A percentile compares a stretch with the other conserved stretches of the same genome.
Conservation (phyloP, 2,329 filamentous ascomycete genomes). For the Colletotrichum theobromicola region DNA sequence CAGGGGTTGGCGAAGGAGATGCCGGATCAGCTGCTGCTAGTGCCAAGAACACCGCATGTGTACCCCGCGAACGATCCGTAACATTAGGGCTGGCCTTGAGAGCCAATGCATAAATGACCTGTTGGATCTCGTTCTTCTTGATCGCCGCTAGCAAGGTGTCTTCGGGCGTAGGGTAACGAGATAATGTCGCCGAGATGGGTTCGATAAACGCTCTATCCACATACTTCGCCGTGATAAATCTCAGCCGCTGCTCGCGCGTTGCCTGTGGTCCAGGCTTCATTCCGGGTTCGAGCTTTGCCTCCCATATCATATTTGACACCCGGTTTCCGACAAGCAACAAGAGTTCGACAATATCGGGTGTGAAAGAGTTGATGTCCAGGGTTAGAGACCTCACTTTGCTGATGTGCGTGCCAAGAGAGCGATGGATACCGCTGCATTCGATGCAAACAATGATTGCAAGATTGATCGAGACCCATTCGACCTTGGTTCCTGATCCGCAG, state of each 20-base stretch:
- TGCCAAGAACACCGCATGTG: conserved; percentile 88
- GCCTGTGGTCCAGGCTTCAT: conserved; percentile 79
- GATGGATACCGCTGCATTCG: conserved; percentile 96
- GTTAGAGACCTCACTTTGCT: conserved; percentile 96
- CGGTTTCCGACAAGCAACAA: conserved; percentile 91
- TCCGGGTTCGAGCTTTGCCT: conserved; percentile 77
- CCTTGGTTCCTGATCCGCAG: conserved; percentile 88
- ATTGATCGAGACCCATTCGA: conserved; percentile 99
- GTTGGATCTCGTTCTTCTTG: conserved; percentile 95
- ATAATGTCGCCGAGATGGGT: conserved; percentile 75
- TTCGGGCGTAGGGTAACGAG: conserved; percentile 78
- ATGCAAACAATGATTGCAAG: conserved; percentile 96
- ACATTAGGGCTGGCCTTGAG: conserved; percentile 87
- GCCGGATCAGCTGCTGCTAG: conserved; percentile 92
- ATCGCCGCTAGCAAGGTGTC: conserved; percentile 91
- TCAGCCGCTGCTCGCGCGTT: conserved; percentile 87
- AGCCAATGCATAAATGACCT: conserved; percentile 89
- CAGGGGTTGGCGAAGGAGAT: conserved; percentile 61
- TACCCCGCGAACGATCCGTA: conserved; percentile 83
- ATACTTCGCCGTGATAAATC: conserved; percentile 95
- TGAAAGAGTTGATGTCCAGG: conserved; percentile 94
- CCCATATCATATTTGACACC: conserved; percentile 96
- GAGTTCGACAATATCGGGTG: conserved; percentile 94
- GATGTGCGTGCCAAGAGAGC: conserved; percentile 95
- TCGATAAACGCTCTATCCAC: conserved; percentile 84